Evolutionary conservation across 148 eudicot genomes (phyloP), one percentile per base, ranked within the genome.

Genomic region (Linanthus parryae): DNA sequence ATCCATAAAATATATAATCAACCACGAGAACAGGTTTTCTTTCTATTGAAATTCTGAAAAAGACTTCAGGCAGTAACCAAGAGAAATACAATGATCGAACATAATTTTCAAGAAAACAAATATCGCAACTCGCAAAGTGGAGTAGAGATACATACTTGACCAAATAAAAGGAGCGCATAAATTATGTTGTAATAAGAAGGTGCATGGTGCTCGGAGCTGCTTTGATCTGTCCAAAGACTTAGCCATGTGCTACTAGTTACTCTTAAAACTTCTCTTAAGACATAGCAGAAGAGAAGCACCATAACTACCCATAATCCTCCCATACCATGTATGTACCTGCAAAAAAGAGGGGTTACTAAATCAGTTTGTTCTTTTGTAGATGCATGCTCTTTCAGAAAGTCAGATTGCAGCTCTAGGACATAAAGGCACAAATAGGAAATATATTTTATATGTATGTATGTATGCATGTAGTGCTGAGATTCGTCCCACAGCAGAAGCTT

Each of bases 291-390:
- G 28, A 88, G 52, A 56, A 88, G 78, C 63, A 88, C 59, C 73
- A 76, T 69, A 57, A 88, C 84, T n/a, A 88, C 94, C 85, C 88
- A 88, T 52, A 77, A 65, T 41, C 96, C 96, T 59, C 94, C 96
- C 44, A 88, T 63, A 16, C 88, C 96, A 64, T 84, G 70, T 59
- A 84, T 88, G 65, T 88, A 88, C 69, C 96, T 88, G 78, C 67
- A 62, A 44, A 62, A 24, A 56, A 36, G 14, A 54, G 50, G 4
- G 26, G 19, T 4, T n/a, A 37, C 26, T 24, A 42, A 21, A 24
- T n/a, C 27, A 64, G n/a, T n/a, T n/a, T n/a, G n/a, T n/a, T n/a
- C n/a, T n/a, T n/a, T n/a, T n/a, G n/a, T n/a, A n/a, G n/a, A n/a
- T n/a, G n/a, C n/a, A n/a, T n/a, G n/a, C n/a, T n/a, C n/a, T n/a